Evolutionary conservation across 805 yeast genomes (phyloP), one percentile per base, ranked within the genome.

Genomic region (Candida qinlingensis): DNA sequence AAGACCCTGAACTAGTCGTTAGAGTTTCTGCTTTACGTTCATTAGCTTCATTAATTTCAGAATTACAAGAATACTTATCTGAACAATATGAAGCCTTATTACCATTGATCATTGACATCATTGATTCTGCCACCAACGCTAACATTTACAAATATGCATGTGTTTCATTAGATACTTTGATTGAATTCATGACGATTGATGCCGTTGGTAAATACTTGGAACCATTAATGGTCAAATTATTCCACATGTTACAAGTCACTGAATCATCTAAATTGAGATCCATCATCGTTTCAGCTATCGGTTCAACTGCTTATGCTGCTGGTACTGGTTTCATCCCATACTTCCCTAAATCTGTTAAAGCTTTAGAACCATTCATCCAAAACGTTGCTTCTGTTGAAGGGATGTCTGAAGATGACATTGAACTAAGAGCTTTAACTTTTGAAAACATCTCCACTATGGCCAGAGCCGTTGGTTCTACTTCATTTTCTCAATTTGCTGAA

Each of bases 381-480:
- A 78, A 82, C 61, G 76, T 80, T 52, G 82, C 84, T 45, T 74
- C 75, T 52, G 73, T 81, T 49, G 90, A 85, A 56, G 96, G 90
- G 56, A 73, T 87, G 75, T 74, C 85, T 53, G 97, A 89, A 59
- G 95, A 87, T 53, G 96, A 90, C 62, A 82, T 88, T 55, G 96
- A 90, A 70, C 80, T 94, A 60, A 81, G 95, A 67, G 97, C 96
- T 35, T 77, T 83, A 65, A 88, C 97, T 46, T 84, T 94, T 57
- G 99, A 94, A 73, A 86, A 94, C 62, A 80, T 94, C 56, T 87
- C 97, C 41, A 85, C 97, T 12, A 83, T 94, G 86, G 97, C 96
- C 48, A 81, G 91, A 67, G 97, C 99, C 48, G 97, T 94, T 51
- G 96, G 97, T 54, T 85, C 94, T 47, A 92, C 85, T 59, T 75